Evolutionary conservation across 208 protist species (phyloP), one percentile per base, ranked within the genome.

Genomic region (Trypanosoma melophagium): DNA sequence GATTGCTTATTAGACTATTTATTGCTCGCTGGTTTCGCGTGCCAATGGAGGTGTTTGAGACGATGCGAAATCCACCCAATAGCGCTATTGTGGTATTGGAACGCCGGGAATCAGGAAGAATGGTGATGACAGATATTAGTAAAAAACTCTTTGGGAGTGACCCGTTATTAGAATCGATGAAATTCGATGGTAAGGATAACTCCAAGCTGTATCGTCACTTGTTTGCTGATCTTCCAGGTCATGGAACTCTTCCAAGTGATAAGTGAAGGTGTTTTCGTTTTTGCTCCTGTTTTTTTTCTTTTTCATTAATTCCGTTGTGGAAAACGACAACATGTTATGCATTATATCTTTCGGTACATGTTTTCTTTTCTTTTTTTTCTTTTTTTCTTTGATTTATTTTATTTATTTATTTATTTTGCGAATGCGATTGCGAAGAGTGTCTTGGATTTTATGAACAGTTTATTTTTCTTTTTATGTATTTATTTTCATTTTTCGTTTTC

Each of bases 11-110:
- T 35, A 85, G 92, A 22, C 73, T 93, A 25, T 95, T 97, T 58
- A 79, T 97, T 63, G 84, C 75, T 7, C 80, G 87, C 16, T 96
- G 92, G 89, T 95, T 92, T 50, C 66, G 71, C 16, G 77, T 95
- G 24, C 84, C 89, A 61, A 84, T 94, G 79, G 83, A 93, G 59
- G 81, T 89, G 24, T 90, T 92, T 63, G 89, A 96, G 64, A 92
- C 84, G 45, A 92, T 96, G 92, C 66, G 66, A 40, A 96, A 96
- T 77, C 92, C 92, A 14, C 87, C 89, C 4, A 96, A 96, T 74
- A 95, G 92, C 69, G 61, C 78, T 42, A 94, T 96, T 58, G 80
- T 89, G 16, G 83, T 95, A 31, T 76, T 96, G 5, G 80, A 95
- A 73, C 75, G 89, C 41, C 60, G 86, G 53, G 84, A 89, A 44